Evolutionary conservation across 2,329 filamentous ascomycete species (phyloP), one percentile per base, ranked within the genome.

Genomic region (Purpureocillium lavendulum): DNA sequence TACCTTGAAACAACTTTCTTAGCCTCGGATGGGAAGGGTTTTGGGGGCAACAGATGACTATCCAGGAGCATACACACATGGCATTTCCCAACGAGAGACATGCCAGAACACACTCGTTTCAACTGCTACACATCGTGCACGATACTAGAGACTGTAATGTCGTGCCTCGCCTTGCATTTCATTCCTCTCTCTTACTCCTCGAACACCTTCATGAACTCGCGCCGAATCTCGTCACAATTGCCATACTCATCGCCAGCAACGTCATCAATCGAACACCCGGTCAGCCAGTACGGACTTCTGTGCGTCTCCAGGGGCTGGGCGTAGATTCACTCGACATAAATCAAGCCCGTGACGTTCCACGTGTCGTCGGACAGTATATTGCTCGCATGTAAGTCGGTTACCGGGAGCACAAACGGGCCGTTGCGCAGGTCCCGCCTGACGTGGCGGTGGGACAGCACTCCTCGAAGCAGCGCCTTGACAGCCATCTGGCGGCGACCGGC

Each of bases 251-350:
- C 44, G n/a, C 36, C 44, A 12, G 42, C 34, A 13, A 54, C 40
- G 13, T 43, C 36, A n/a, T 48, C 49, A 26, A 51, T 44, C 3
- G 24, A 26, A n/a, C 39, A 35, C 7, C 49, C 46, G 7, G 45
- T 47, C 17, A 54, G 38, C 50, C 50, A 54, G 28, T 50, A 46
- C 8, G 52, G 48, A 2, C 46, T 42, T 6, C 30, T 13, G 10
- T 49, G 29, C 40, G 42, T 47, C 41, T 52, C 46, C 9, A 36
- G 14, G 1, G 49, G 50, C 4, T 50, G 47, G 16, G 57, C 45
- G 43, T 51, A 62, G 15, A 59, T 45, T 57, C 55, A 64, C 45
- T 62, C 58, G 15, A 57, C 49, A 41, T 64, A 58, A 13, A 63
- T 54, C 1, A 62, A 29, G 33, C 47, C 48, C 9, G 48, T 57